Evolutionary conservation across 768 basidiomycete species (phyloP), one percentile per base, ranked within the genome.

Genomic region (Paxillus ammoniavirescens): DNA sequence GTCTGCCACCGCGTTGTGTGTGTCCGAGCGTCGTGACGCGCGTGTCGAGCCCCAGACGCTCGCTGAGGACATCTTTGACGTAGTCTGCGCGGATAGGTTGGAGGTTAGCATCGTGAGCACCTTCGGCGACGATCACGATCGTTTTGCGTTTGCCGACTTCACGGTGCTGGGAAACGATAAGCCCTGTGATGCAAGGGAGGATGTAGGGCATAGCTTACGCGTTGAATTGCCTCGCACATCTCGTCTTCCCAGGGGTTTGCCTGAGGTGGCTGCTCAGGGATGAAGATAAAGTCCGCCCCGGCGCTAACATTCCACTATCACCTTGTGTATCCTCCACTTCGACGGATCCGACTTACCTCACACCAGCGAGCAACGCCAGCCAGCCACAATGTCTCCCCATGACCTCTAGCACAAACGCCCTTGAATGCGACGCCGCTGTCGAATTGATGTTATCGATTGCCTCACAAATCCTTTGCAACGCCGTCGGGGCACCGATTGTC

Each of bases 331-430:
- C 36, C 28, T 26, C 21, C 18, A 28, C 23, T 18, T 1, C 15
- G 33, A 42, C 7, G 6, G 14, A 37, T 4, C 14, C 33, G 4
- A 74, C 82, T 54, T 63, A 90, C 87, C 90, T 91, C 47, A 98
- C 88, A 56, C 90, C 94, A 10, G 94, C 97, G 64, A 94, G 79
- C 21, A 98, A 77, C 2, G 97, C 94, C 15, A 98, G 77, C 97
- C 97, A 99, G n/a, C 97, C 97, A 71, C 97, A 98, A 68, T 98
- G 92, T 52, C 96, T 77, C n/a, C 97, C 97, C 97, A 98, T 99
- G 49, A 98, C 97, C 71, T 98, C 97, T 38, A 99, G 79, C 40
- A 99, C 95, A 70, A 99, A 99, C 0, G 97, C 97, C 53, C 97
- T 83, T 28, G 94, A 98, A 71, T 99, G 97, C 51, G 93, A 96